Evolutionary conservation across 305 asterid species (phyloP), one percentile per base, ranked within the genome.

Genomic region (Solanum hybrid): DNA sequence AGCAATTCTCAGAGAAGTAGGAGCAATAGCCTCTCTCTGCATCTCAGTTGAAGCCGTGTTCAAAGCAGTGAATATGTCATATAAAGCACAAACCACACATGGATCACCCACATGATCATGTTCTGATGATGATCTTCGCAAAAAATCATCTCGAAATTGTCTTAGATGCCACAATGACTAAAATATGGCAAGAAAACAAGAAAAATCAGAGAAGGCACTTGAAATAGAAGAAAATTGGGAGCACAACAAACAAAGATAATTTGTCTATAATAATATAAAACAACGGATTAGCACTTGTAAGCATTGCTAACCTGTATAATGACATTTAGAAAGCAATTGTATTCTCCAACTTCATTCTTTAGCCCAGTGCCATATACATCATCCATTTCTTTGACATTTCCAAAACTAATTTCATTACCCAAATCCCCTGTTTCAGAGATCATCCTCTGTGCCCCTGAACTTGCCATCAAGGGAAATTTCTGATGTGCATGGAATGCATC

Each of bases 41-140:
- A 89, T 92, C 90, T 96, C 97, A 31, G 80, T 90, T 45, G 95
- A 92, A 87, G 95, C 93, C 91, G 89, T 89, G 92, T 94, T 95
- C 92, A 97, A 92, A 91, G 98, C 98, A 89, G 92, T 90, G 91
- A 97, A 96, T 92, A 97, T 97, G 38, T 93, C 98, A 90, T 93
- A 94, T 31, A 97, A 91, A 86, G 99, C 98, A 94, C 99, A 97
- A 79, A 92, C 81, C 91, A 97, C 99, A 94, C 99, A 97, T 89
- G 99, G 99, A 91, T 95, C 95, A 31, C 99, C 99, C 92, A 95
- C 97, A 90, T 97, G 99, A 90, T 92, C 93, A 93, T 96, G 99
- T 90, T 93, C 94, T 20, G 94, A 91, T 27, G 94, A 92, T 90
- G 98, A 92, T 92, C 96, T 91, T 92, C 96, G 90, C 95, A 97